Evolutionary conservation across 208 protist species (phyloP).

Genomic region (Crithidia bombi): DNA sequence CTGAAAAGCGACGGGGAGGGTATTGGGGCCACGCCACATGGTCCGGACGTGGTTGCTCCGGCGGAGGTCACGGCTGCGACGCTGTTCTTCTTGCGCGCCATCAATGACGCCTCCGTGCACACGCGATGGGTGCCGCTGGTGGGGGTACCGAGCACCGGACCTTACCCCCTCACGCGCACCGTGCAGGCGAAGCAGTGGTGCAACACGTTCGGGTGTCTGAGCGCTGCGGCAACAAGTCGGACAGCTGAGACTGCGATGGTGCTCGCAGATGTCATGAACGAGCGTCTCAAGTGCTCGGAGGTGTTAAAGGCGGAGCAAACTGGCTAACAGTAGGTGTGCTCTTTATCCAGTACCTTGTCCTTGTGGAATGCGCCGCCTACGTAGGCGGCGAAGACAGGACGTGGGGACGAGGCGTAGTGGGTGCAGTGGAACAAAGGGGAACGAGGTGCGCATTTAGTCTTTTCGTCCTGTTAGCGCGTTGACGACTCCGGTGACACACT

Average conservation of each 20-base stretch:
- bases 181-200: constrained; percentile 65
- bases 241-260: constrained; percentile 34
- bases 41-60: constrained; percentile 28
- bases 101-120: constrained; percentile 57
- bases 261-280: constrained; percentile 40
- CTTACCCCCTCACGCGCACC: constrained; percentile 42
- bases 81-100: constrained; percentile 54
- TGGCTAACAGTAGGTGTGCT: too few species aligned
- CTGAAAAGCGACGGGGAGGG: constrained; percentile 11
- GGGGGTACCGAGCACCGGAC: constrained; percentile 27
- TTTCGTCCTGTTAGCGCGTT: too few species aligned
- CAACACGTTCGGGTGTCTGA: constrained; percentile 31
- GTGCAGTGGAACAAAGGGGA: too few species aligned
- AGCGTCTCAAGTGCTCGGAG: constrained; percentile 41
- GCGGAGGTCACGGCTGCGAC: constrained; percentile 67
- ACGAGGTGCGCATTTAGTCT: too few species aligned
- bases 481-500: too few species aligned
- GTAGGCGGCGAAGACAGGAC: too few species aligned
- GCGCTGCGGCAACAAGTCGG: background rate
- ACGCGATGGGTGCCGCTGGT: constrained; percentile 39
- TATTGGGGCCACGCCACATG: constrained; percentile 1
- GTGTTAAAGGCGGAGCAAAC: background rate
- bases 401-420: too few species aligned
- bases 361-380: too few species aligned
- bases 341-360: too few species aligned